Conservation (phyloP, 139 green algal genomes). For the Picochlorum sp. region DNA sequence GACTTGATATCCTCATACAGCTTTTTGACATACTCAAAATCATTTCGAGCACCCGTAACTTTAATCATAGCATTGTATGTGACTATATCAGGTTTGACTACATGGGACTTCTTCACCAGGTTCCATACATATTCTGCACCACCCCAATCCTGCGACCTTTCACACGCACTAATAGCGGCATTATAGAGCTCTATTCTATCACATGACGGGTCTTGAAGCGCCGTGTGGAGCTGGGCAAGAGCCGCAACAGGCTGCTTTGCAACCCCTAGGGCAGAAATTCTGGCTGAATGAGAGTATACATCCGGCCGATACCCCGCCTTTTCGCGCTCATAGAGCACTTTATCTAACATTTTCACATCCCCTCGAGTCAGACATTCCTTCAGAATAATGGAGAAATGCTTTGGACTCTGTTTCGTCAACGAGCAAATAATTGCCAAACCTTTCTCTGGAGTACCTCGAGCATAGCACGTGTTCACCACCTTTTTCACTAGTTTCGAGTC, state of each 20-base stretch:
- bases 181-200: slow-evolving; percentile 32
- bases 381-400: slow-evolving; percentile 6
- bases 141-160: slow-evolving; percentile 18
- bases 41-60: slow-evolving; percentile 1
- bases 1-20: slow-evolving; percentile 19
- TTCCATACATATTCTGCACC: slow-evolving; percentile 14
- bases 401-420: not conserved
- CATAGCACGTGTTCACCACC: not conserved
- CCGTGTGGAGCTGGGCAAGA: slow-evolving; percentile 12
- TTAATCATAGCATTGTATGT: slow-evolving; percentile 47
- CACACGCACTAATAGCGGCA: slow-evolving; percentile 34
- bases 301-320: slow-evolving; percentile 12
- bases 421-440: slow-evolving; percentile 5
- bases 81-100: slow-evolving; percentile 30
- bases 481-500: not conserved
- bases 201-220: slow-evolving; percentile 7
- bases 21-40: slow-evolving; percentile 12
- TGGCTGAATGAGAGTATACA: slow-evolving; percentile 3
- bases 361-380: slow-evolving; percentile 6
- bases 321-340: slow-evolving; percentile 6
- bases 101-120: slow-evolving; percentile 13
- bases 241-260: slow-evolving; percentile 14
- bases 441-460: not conserved
- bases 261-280: slow-evolving; percentile 8
- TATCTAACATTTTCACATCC: slow-evolving; percentile 12